phyloP scores from a whole-genome alignment of 1,139 yeast genomes.

The Debaryomycetaceae sp. region DNA sequence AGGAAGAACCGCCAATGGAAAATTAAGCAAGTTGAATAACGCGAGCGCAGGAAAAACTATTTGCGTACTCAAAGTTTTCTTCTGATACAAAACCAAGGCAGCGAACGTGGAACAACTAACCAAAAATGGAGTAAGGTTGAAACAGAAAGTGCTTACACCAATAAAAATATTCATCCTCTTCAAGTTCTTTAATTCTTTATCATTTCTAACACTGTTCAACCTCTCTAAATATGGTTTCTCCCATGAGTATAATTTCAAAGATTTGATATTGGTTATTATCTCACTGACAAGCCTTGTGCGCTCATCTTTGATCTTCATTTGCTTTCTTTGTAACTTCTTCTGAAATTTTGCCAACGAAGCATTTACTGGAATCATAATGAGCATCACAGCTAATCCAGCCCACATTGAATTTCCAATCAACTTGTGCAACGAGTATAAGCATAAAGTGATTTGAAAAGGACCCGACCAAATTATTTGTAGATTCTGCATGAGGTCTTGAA shows the following conservation, averaged over 20 bases:
- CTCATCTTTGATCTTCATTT: conserved; percentile 47
- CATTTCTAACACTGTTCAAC: conserved; percentile 78
- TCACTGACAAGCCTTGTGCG: conserved; percentile 68
- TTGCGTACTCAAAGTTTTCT: conserved; percentile 77
- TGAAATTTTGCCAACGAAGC: conserved; percentile 70
- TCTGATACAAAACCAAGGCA: conserved; percentile 62
- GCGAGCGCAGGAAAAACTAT: conserved; percentile 94
- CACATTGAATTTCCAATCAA: conserved; percentile 91
- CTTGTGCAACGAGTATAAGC: conserved; percentile 71
- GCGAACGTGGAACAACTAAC: conserved; percentile 94
- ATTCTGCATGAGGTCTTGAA: conserved; percentile 86
- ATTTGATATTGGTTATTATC: conserved; percentile 85
- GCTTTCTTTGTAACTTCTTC: conserved; percentile 66
- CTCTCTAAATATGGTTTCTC: conserved; percentile 78
- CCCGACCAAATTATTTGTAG: conserved; percentile 94
- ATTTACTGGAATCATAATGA: conserved; percentile 83
- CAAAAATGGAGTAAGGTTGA: conserved; percentile 85
- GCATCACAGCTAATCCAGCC: conserved; percentile 88
- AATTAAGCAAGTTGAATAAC: conserved; percentile 75
- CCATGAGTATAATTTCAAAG: conserved; percentile 93
- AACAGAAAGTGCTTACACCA: conserved; percentile 73
- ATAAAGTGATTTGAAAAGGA: conserved; percentile 84
- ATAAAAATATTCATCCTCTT: conserved; percentile 72
- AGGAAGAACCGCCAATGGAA: conserved; percentile 94
- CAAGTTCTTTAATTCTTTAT: conserved; percentile 78